A percentile compares a stretch with the other conserved stretches of the same genome.
Evolutionary conservation across 2,329 filamentous ascomycete genomes (phyloP).

Genomic region (Aspergillus thermomutatus): DNA sequence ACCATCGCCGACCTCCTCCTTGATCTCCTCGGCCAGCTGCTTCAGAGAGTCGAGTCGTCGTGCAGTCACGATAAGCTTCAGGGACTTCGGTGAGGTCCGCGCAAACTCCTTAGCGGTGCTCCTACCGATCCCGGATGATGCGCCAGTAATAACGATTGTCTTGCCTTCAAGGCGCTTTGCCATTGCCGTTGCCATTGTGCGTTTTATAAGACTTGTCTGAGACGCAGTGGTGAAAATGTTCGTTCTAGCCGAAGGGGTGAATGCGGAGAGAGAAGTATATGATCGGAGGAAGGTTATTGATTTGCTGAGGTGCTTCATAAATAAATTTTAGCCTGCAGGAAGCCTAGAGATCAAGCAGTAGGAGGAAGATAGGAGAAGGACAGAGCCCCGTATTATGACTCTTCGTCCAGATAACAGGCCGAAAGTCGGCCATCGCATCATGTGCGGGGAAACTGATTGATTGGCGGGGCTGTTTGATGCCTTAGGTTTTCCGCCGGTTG

Average conservation of each 20-base stretch:
- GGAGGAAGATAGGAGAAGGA: background rate
- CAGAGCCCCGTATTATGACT: background rate
- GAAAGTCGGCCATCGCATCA: constrained; percentile 7
- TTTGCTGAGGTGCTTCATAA: constrained; percentile 28
- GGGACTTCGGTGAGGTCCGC: constrained; percentile 70
- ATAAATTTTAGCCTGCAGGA: constrained; percentile 2
- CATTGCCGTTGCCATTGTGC: constrained; percentile 65
- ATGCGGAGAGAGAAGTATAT: constrained; percentile 16
- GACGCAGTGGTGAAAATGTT: constrained; percentile 17
- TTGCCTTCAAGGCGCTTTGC: constrained; percentile 86
- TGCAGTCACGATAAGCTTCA: constrained; percentile 87
- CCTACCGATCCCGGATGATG: constrained; percentile 84
- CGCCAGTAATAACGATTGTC: constrained; percentile 87
- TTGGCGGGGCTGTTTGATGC: constrained; percentile 8
- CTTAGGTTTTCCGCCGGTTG: constrained; percentile 4
- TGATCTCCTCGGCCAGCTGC: constrained; percentile 72
- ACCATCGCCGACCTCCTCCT: constrained; percentile 69
- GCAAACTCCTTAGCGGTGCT: constrained; percentile 83
- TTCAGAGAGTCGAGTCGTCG: constrained; percentile 75
- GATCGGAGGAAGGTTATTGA: constrained; percentile 24
- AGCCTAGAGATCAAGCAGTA: background rate
- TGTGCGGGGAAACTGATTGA: constrained; percentile 17
- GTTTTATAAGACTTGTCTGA: constrained; percentile 23
- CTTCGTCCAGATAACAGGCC: constrained; percentile 1
- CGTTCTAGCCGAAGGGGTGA: constrained; percentile 12